Base-by-base conservation (phyloP, 768 basidiomycete genomes). In the Rhodotorula graminis region DNA sequence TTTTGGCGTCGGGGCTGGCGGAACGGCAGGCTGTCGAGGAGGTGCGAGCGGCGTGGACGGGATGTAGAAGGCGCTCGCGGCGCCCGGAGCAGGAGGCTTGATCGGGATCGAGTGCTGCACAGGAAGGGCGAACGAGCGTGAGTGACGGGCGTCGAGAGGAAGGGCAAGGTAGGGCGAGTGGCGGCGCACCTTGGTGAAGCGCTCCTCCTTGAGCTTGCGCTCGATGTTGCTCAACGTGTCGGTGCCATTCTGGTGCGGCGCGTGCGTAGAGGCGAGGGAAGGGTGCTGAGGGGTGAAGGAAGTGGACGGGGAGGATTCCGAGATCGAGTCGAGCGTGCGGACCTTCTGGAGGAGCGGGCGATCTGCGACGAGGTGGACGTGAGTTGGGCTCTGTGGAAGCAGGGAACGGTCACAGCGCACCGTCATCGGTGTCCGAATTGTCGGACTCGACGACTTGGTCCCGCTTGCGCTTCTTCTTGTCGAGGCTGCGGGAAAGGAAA, bases 1-100 rank as follows among this genome's bases (percentile, higher is more conserved):
- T 63, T 82, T 82, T 0, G 82, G 81, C 11, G 81, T 79, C 6
- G 82, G 78, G 29, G 71, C 73, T 18, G 80, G 79, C 2, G 82
- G 80, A 18, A 73, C 47, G 46, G 67, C 49, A 10, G 47, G 46
- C 1, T 74, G 78, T 47, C 67, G 64, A 1, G 70, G 61, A 3
- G 78, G 78, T 5, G 75, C 75, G 49, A 77, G 71, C 2, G 75
- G 27, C 25, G 60, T 58, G 0, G 61, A n/a, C 1, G 76, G 71
- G 18, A 77, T 69, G 63, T 71, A 69, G 64, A 76, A 74, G 33
- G 73, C 69, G 37, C 52, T 58, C 12, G 71, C 69, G 2, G 64
- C 29, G 29, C 70, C 76, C 4, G 70, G 61, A 0, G 73, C 61
- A 3, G 71, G 56, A 2, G 70, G 66, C 52, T 63, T 66, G 50